A percentile compares a stretch with the other conserved stretches of the same genome.
These are phyloP conservation scores for Claviceps sp. DNA, from an alignment of 2,329 filamentous ascomycete genomes.

Conservation along the genomic window DNA sequence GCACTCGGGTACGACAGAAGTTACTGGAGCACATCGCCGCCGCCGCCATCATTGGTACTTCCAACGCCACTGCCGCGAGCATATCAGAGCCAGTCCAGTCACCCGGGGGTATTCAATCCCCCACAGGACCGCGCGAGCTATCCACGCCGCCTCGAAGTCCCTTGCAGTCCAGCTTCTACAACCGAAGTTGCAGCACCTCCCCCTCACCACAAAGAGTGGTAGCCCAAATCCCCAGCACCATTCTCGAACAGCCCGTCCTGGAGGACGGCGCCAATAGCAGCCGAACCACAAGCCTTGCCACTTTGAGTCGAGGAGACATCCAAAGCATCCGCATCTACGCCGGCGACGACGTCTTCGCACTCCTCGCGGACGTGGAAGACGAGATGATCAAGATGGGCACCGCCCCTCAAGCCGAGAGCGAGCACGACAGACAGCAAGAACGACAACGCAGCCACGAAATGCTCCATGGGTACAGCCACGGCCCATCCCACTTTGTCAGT, in stretches of 20 bases:
- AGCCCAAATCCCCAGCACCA: constrained; percentile 42
- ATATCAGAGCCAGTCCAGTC: constrained; percentile 28
- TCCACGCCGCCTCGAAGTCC: constrained; percentile 31
- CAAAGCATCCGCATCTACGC: constrained; percentile 59
- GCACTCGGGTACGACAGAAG: constrained; percentile 64
- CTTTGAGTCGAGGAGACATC: constrained; percentile 28
- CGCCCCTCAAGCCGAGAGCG: not conserved
- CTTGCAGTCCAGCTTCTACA: constrained; percentile 7
- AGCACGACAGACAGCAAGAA: constrained; percentile 30
- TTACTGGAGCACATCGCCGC: constrained; percentile 70
- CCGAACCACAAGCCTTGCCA: constrained; percentile 11
- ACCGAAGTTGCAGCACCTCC: constrained; percentile 24
- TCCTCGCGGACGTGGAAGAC: constrained; percentile 52
- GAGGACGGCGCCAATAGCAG: constrained; percentile 24
- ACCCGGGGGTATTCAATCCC: constrained; percentile 25
- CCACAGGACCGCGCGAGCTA: constrained; percentile 26
- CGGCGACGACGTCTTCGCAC: constrained; percentile 51
- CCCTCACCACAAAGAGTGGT: constrained; percentile 38
- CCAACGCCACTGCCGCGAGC: constrained; percentile 5
- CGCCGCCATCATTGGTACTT: constrained; percentile 38
- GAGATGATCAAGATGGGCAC: constrained; percentile 25
- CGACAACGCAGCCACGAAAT: constrained; percentile 39
- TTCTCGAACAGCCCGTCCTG: constrained; percentile 35
- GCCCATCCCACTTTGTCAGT: constrained; percentile 11
- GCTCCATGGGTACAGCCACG: constrained; percentile 22